phyloP scores from a whole-genome alignment of 768 basidiomycete species.

The Lactarius quietus region DNA sequence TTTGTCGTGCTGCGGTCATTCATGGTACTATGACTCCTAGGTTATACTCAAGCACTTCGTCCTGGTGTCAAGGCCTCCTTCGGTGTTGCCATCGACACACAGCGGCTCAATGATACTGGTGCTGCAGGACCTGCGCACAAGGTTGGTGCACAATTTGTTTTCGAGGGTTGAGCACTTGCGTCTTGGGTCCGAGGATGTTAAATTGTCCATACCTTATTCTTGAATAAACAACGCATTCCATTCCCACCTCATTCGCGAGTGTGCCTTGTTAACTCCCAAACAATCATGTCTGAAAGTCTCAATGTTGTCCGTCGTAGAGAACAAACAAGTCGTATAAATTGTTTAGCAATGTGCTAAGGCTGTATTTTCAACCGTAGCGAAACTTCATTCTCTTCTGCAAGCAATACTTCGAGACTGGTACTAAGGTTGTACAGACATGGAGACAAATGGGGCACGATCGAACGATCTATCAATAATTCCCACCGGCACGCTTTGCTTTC shows the following conservation, averaged over 20 bases:
- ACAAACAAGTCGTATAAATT: slow-evolving; percentile 13
- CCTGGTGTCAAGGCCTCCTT: slow-evolving; percentile 91
- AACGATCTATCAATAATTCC: slow-evolving; percentile 24
- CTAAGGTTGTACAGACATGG: neutral
- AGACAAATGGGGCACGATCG: neutral
- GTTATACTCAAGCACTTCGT: slow-evolving; percentile 90
- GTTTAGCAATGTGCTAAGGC: slow-evolving; percentile 13
- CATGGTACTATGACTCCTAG: slow-evolving; percentile 35
- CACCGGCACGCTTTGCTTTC: slow-evolving; percentile 26
- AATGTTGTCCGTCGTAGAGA: neutral
- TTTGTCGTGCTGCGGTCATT: slow-evolving; percentile 14
- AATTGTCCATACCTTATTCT: slow-evolving; percentile 21
- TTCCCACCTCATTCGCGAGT: neutral
- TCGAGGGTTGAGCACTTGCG: slow-evolving; percentile 23
- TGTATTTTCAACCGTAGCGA: slow-evolving; percentile 28
- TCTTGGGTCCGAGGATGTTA: slow-evolving; percentile 10
- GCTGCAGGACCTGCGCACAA: slow-evolving; percentile 70
- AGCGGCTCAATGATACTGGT: slow-evolving; percentile 74
- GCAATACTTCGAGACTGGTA: slow-evolving; percentile 9
- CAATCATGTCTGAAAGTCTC: neutral
- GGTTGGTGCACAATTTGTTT: slow-evolving; percentile 31
- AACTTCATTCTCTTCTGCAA: slow-evolving; percentile 28
- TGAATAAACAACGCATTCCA: slow-evolving; percentile 12
- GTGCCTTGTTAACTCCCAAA: neutral
- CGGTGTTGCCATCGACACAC: slow-evolving; percentile 93